Evolutionary conservation across 805 yeast genomes (phyloP).

Genomic region (Starmera quercuum): DNA sequence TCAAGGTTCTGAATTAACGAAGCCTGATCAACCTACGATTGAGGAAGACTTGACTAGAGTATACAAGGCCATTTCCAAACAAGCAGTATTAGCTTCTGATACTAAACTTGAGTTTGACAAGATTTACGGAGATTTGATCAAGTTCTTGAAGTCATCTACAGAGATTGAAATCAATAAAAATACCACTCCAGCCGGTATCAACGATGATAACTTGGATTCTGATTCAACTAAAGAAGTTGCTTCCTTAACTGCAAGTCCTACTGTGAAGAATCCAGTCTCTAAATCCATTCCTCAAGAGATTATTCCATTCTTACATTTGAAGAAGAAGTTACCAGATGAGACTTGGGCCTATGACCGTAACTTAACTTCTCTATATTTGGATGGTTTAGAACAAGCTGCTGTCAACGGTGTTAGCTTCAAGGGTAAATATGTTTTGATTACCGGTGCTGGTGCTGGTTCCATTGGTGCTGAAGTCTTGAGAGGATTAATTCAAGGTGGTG

Average conservation of each 20-base stretch:
- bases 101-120: conserved; percentile 66
- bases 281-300: conserved; percentile 72
- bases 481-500: conserved; percentile 96
- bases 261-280: conserved; percentile 67
- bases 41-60: conserved; percentile 80
- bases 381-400: conserved; percentile 90
- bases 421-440: conserved; percentile 81
- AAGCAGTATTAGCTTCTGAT: conserved; percentile 50
- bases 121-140: conserved; percentile 62
- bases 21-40: conserved; percentile 61
- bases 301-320: conserved; percentile 90
- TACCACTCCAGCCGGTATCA: conserved; percentile 44
- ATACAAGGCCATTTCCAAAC: conserved; percentile 74
- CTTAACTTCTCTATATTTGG: conserved; percentile 71
- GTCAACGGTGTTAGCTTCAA: conserved; percentile 87
- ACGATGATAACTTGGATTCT: conserved; percentile 41
- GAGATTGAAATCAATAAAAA: conserved; percentile 65
- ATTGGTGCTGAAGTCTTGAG: conserved; percentile 96
- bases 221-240: conserved; percentile 74
- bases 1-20: conserved; percentile 81
- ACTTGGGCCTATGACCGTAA: conserved; percentile 79
- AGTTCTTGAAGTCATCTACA: conserved; percentile 58
- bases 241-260: conserved; percentile 66
- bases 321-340: conserved; percentile 65
- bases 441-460: conserved; percentile 99